phyloP scores from a whole-genome alignment of 306 rosid genomes.

The Malus asiatica region DNA sequence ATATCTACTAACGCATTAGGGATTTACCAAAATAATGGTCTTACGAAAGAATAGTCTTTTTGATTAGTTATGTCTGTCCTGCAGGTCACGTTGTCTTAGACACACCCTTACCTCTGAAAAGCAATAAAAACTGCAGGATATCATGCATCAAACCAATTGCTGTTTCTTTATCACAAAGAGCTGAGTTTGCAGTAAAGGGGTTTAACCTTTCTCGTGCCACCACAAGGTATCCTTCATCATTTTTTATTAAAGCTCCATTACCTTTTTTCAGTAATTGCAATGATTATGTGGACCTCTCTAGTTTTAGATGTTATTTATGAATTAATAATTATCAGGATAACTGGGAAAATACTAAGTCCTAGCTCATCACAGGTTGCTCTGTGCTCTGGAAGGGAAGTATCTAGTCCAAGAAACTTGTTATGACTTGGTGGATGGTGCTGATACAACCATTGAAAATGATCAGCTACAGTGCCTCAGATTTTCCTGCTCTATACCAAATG shows the following conservation, averaged over 20 bases:
- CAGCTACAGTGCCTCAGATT: conserved; percentile 59
- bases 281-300: neutral
- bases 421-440: conserved; percentile 45
- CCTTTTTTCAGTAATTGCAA: neutral
- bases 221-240: conserved; percentile 42
- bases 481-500: conserved; percentile 57
- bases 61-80: conserved; percentile 1
- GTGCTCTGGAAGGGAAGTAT: conserved; percentile 84
- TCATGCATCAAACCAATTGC: conserved; percentile 77
- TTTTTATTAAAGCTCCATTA: neutral
- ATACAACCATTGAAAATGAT: conserved; percentile 33
- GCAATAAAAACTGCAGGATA: conserved; percentile 44
- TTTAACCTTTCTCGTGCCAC: conserved; percentile 45
- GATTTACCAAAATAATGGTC: neutral
- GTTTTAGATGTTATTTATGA: neutral
- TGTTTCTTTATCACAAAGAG: conserved; percentile 44
- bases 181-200: conserved; percentile 67
- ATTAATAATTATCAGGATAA: neutral
- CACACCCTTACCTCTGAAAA: conserved; percentile 53
- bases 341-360: neutral
- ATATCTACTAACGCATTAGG: neutral
- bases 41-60: neutral
- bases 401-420: conserved; percentile 51
- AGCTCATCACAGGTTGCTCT: conserved; percentile 61
- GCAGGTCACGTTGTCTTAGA: conserved; percentile 80